Conservation (phyloP, 495 filamentous ascomycete genomes). For the Alectoria sarmentosa region DNA sequence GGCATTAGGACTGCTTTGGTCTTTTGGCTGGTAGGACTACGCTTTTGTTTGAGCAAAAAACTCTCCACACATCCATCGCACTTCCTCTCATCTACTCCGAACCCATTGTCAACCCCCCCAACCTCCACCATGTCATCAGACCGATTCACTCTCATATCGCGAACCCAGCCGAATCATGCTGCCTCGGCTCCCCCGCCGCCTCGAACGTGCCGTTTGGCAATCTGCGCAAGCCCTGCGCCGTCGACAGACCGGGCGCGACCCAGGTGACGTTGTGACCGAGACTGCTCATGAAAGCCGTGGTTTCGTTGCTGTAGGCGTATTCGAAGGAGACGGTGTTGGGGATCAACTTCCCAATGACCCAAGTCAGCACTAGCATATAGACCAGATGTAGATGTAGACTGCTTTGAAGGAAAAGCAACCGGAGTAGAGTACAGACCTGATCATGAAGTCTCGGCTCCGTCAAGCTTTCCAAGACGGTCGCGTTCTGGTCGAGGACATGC, state of each 20-base stretch:
- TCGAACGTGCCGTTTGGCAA: conserved; percentile 68
- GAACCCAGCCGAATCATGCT: conserved; percentile 64
- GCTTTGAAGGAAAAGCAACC: too few relatives aligned
- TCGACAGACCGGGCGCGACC: conserved; percentile 54
- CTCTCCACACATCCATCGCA: too few relatives aligned
- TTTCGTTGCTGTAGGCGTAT: conserved; percentile 57
- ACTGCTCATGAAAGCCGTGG: conserved; percentile 54
- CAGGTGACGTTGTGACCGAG: conserved; percentile 71
- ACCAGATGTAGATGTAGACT: too few relatives aligned
- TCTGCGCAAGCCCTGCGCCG: conserved; percentile 64
- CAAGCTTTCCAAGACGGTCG: conserved; percentile 53
- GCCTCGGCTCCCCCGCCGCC: conserved; percentile 71
- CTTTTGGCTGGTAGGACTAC: too few relatives aligned
- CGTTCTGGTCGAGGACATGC: conserved; percentile 59
- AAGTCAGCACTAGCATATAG: too few relatives aligned
- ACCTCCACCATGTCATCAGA: too few relatives aligned
- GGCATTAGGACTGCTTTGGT: too few relatives aligned
- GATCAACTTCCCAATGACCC: too few relatives aligned
- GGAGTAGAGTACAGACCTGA: not conserved
- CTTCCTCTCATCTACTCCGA: too few relatives aligned
- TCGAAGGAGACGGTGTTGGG: conserved; percentile 52
- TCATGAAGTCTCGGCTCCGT: conserved; percentile 46
- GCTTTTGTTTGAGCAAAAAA: too few relatives aligned
- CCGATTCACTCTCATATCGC: conserved; percentile 40
- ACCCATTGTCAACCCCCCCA: too few relatives aligned